phyloP scores from a whole-genome alignment of 2,329 filamentous ascomycete genomes.

The Xylariaceae sp. region DNA sequence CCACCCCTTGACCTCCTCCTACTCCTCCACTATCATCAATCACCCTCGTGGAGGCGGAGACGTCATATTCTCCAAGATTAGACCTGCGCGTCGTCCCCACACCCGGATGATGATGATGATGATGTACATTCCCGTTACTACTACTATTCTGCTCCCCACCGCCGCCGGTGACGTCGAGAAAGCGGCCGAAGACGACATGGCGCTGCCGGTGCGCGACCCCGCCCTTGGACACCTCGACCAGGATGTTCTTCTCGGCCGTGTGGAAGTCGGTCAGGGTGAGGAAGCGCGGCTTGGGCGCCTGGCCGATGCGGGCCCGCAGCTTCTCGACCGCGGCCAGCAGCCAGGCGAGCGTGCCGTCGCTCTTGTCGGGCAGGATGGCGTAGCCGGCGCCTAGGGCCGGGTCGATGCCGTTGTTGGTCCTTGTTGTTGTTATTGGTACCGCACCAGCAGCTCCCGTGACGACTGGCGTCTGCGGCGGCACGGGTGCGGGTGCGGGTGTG shows the following conservation, averaged over 20 bases:
- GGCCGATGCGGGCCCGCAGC: constrained; percentile 21
- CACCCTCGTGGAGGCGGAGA: too few species aligned
- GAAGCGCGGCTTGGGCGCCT: constrained; percentile 21
- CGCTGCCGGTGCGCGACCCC: constrained; percentile 15
- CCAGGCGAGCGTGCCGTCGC: constrained; percentile 25
- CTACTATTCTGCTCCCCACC: constrained; percentile 1
- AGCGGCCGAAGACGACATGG: constrained; percentile 22
- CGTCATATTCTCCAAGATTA: too few species aligned
- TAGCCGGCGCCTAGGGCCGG: constrained; percentile 24
- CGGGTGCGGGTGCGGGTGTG: constrained; percentile 3
- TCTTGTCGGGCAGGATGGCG: constrained; percentile 26
- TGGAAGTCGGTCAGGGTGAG: constrained; percentile 26
- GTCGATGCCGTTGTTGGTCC: constrained; percentile 11
- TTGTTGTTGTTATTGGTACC: too few species aligned
- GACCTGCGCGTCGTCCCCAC: too few species aligned
- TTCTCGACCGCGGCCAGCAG: constrained; percentile 24
- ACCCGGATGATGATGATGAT: too few species aligned
- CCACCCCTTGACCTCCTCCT: too few species aligned
- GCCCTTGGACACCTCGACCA: constrained; percentile 22
- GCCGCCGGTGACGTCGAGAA: constrained; percentile 15
- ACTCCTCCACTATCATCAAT: too few species aligned
- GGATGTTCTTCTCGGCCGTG: constrained; percentile 24
- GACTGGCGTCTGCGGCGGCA: too few species aligned
- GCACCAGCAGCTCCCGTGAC: too few species aligned
- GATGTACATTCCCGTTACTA: too few species aligned